Percentiles rank a stretch among this genome's conserved stretches.
These are phyloP conservation scores for Syzygium jambos DNA, from an alignment of 345 rosid species.

Conservation along the genomic window DNA sequence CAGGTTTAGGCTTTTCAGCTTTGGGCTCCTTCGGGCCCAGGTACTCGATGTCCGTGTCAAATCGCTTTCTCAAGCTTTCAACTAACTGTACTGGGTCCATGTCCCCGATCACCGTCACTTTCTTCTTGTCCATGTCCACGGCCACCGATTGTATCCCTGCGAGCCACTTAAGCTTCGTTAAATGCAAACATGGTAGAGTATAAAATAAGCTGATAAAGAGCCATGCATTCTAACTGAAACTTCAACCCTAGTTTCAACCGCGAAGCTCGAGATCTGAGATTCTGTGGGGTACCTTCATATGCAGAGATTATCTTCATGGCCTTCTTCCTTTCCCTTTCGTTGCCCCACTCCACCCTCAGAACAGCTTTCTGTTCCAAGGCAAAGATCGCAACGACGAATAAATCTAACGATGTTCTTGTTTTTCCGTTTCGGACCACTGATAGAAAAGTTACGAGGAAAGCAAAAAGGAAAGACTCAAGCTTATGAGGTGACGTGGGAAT, in stretches of 20 bases:
- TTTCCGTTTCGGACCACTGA: neutral
- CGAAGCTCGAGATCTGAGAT: neutral
- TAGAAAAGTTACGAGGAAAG: neutral
- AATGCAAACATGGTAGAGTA: neutral
- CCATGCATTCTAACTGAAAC: neutral
- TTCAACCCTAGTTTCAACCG: neutral
- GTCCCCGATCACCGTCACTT: constrained; percentile 13
- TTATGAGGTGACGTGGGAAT: neutral
- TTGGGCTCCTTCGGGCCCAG: constrained; percentile 1
- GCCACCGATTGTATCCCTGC: constrained; percentile 7
- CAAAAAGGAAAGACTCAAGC: neutral
- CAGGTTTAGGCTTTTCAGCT: neutral
- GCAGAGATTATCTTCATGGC: constrained; percentile 43
- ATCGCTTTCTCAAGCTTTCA: constrained; percentile 6
- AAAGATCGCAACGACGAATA: neutral
- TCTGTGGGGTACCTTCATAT: constrained; percentile 23
- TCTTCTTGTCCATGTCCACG: constrained; percentile 8
- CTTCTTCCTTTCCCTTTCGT: constrained; percentile 35
- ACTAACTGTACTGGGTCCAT: constrained; percentile 5
- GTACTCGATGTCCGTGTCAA: neutral
- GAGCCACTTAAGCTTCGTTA: neutral
- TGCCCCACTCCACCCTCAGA: constrained; percentile 29
- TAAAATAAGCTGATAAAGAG: neutral
- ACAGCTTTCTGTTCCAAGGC: constrained; percentile 41
- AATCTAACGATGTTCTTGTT: neutral